A percentile compares a stretch with the other conserved stretches of the same genome.
Conservation (phyloP, 2,329 filamentous ascomycete genomes). For the Alternaria brassicicola region DNA sequence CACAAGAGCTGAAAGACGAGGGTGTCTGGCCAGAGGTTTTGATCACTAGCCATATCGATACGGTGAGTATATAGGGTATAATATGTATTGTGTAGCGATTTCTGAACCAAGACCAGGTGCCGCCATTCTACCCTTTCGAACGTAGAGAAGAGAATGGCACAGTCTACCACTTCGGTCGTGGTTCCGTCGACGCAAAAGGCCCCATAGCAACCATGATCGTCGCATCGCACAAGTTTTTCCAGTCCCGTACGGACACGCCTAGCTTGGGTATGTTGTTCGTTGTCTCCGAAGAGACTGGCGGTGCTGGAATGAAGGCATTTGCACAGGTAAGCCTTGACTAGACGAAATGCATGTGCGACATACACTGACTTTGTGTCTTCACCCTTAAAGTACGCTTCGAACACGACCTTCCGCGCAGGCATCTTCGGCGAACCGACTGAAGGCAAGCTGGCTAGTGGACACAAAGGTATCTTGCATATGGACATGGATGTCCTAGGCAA, state of each 20-base stretch:
- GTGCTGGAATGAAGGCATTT: slow-evolving; percentile 73
- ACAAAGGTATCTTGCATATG: slow-evolving; percentile 80
- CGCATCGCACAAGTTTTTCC: slow-evolving; percentile 64
- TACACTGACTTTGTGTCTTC: not conserved
- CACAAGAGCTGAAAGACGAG: slow-evolving; percentile 41
- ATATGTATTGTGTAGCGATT: not conserved
- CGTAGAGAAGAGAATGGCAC: slow-evolving; percentile 54
- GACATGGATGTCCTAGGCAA: slow-evolving; percentile 71
- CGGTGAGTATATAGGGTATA: slow-evolving; percentile 40
- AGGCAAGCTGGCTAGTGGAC: slow-evolving; percentile 80
- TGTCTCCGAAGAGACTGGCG: slow-evolving; percentile 80
- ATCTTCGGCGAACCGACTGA: slow-evolving; percentile 95
- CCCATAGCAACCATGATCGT: slow-evolving; percentile 72
- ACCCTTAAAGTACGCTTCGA: slow-evolving; percentile 24
- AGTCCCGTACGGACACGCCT: slow-evolving; percentile 48
- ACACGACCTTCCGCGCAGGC: slow-evolving; percentile 65
- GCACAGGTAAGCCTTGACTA: slow-evolving; percentile 26
- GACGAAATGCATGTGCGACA: not conserved
- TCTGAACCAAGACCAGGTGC: slow-evolving; percentile 19
- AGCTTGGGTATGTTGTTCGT: slow-evolving; percentile 59
- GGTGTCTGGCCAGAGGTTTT: slow-evolving; percentile 61
- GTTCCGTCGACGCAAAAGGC: slow-evolving; percentile 66
- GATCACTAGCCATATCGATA: slow-evolving; percentile 82
- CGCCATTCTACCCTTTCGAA: slow-evolving; percentile 71
- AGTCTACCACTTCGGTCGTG: slow-evolving; percentile 67